A percentile compares a stretch with the other conserved stretches of the same genome.
These are phyloP conservation scores for Paraleonurus japonicus DNA, from an alignment of 257 asterid genomes.

Conservation along the genomic window DNA sequence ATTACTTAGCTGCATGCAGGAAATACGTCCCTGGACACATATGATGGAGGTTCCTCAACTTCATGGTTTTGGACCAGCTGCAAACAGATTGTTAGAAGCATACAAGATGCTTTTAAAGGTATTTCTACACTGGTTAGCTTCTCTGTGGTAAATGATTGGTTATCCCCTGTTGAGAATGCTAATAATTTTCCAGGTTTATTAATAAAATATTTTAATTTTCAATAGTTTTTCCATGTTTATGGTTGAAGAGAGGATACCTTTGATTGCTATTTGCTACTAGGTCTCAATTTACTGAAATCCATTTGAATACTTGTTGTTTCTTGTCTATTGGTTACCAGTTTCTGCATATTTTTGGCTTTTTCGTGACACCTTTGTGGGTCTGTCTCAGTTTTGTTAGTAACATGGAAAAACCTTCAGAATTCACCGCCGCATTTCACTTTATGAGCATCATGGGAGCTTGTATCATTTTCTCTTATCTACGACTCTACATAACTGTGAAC, in stretches of 20 bases:
- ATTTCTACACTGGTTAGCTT: slow-evolving; percentile 20
- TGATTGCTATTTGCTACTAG: not conserved
- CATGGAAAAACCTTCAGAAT: too few relatives aligned
- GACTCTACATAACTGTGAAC: not conserved
- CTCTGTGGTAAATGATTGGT: slow-evolving; percentile 8
- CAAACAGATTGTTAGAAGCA: slow-evolving; percentile 91
- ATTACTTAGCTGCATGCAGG: slow-evolving; percentile 44
- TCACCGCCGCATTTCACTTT: not conserved
- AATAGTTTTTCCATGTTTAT: not conserved
- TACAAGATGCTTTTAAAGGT: slow-evolving; percentile 98
- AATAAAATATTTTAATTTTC: not conserved
- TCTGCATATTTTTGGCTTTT: not conserved
- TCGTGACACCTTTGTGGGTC: not conserved
- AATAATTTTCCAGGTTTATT: too few relatives aligned
- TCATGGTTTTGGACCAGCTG: slow-evolving; percentile 99
- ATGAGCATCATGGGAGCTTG: not conserved
- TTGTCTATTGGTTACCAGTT: not conserved
- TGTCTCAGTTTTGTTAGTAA: not conserved
- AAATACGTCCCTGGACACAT: slow-evolving; percentile 99
- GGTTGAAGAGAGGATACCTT: slow-evolving; percentile 3
- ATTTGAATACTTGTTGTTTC: not conserved
- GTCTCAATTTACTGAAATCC: not conserved
- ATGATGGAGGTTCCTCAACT: slow-evolving; percentile 99
- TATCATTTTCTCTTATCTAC: not conserved
- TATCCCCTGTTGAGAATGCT: slow-evolving; percentile 14